Percentiles rank a stretch among this genome's conserved stretches.
Evolutionary conservation across 2,329 filamentous ascomycete species (phyloP).

Genomic region (Epicoccum sorghinum): DNA sequence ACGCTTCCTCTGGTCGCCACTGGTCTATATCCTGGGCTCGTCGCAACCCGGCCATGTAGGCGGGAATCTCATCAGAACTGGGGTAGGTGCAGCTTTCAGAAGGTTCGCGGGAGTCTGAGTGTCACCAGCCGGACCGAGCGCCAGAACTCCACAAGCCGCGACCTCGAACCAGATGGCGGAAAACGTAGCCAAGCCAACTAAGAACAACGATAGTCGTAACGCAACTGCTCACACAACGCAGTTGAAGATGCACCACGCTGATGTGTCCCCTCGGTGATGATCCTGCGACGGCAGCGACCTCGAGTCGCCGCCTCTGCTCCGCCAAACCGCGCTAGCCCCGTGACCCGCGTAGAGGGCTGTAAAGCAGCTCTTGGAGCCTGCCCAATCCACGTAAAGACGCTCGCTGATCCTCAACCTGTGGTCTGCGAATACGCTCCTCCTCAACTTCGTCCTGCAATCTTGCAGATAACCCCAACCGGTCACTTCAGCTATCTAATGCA

Average conservation of each 20-base stretch:
- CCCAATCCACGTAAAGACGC: slow-evolving; percentile 1
- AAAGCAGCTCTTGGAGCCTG: slow-evolving; percentile 8
- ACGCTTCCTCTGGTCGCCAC: slow-evolving; percentile 51
- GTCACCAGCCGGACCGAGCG: slow-evolving; percentile 46
- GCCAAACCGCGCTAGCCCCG: slow-evolving; percentile 19
- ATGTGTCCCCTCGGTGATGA: slow-evolving; percentile 33
- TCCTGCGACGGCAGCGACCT: slow-evolving; percentile 31
- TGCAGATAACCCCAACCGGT: slow-evolving; percentile 13
- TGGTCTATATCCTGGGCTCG: slow-evolving; percentile 51
- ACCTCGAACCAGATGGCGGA: slow-evolving; percentile 18
- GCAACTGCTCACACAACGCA: slow-evolving; percentile 19
- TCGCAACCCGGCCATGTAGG: slow-evolving; percentile 53
- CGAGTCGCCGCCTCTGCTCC: slow-evolving; percentile 27
- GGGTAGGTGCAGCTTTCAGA: slow-evolving; percentile 44
- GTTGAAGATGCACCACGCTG: slow-evolving; percentile 26
- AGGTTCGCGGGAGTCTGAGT: slow-evolving; percentile 42
- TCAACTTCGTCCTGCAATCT: neutral
- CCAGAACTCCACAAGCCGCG: slow-evolving; percentile 28
- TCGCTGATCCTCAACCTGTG: neutral
- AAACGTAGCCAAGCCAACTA: slow-evolving; percentile 1
- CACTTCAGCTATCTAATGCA: slow-evolving; percentile 37
- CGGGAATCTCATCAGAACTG: slow-evolving; percentile 47
- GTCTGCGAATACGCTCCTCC: slow-evolving; percentile 1
- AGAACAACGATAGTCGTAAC: slow-evolving; percentile 15
- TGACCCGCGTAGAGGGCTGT: slow-evolving; percentile 22